phyloP scores from a whole-genome alignment of 2,329 filamentous ascomycete species.

The Coniochaeta prunicola region DNA sequence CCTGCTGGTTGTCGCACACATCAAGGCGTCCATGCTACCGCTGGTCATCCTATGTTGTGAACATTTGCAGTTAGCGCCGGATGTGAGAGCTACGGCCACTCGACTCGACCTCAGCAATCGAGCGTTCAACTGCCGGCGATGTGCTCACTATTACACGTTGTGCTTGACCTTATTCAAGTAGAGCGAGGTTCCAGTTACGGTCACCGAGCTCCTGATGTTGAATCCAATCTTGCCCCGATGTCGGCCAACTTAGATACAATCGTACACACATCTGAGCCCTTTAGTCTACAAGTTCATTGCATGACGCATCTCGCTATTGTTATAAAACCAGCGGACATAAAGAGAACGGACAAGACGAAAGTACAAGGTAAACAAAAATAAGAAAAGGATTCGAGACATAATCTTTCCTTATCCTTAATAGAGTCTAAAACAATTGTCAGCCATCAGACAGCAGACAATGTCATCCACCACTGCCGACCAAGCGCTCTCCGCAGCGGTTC shows the following conservation, averaged over 20 bases:
- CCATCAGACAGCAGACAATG: not conserved
- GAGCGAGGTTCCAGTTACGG: not conserved
- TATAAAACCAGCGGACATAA: not conserved
- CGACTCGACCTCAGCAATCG: no score
- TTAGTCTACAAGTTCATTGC: not conserved
- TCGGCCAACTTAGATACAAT: not conserved
- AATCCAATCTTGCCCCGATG: not conserved
- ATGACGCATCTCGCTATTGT: not conserved
- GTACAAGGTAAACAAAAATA: not conserved
- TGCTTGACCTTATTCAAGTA: not conserved
- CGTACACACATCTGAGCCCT: not conserved
- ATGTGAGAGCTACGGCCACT: no score
- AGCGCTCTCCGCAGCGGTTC: slow-evolving; percentile 16
- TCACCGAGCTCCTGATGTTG: not conserved
- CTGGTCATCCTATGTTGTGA: no score
- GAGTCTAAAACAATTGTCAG: no score
- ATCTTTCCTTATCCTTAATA: no score
- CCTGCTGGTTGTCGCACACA: no score
- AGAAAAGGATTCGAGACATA: no score
- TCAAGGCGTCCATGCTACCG: no score
- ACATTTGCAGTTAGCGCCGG: no score
- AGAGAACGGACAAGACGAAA: not conserved
- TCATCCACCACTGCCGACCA: not conserved
- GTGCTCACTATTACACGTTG: not conserved
- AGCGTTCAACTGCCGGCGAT: not conserved